Conservation (phyloP, 148 eudicot genomes). For the Agrostemma githago region DNA sequence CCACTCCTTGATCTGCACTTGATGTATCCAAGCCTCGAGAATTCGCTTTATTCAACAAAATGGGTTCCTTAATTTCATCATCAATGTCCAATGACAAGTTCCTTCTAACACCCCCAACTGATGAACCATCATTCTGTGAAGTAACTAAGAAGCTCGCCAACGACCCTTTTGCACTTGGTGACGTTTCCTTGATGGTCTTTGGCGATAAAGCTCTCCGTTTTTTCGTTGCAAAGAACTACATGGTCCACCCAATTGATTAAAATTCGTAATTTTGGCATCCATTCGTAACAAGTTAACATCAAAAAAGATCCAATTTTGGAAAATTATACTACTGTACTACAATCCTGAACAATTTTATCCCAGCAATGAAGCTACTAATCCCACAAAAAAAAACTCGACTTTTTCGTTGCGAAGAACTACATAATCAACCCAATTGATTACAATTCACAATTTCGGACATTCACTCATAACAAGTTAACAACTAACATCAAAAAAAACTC, state of each 20-base stretch:
- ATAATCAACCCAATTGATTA: conserved; percentile 14
- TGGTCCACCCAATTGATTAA: conserved; percentile 13
- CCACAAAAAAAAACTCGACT: conserved; percentile 13
- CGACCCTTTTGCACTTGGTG: conserved; percentile 82
- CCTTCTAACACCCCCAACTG: conserved; percentile 38
- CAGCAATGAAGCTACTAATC: neutral
- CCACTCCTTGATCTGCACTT: conserved; percentile 21
- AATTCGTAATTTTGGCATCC: neutral
- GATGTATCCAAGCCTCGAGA: conserved; percentile 25
- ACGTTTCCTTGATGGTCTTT: conserved; percentile 40
- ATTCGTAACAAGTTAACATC: neutral
- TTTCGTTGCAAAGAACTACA: conserved; percentile 70
- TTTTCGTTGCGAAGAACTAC: conserved; percentile 76
- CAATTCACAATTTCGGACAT: neutral
- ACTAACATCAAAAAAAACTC: neutral
- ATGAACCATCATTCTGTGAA: conserved; percentile 46
- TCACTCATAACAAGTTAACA: neutral
- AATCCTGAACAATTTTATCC: neutral
- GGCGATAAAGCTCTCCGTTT: conserved; percentile 70
- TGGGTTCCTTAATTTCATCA: conserved; percentile 30
- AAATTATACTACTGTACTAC: neutral
- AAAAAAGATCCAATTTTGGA: neutral
- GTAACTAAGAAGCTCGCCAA: conserved; percentile 55
- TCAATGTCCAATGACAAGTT: conserved; percentile 51
- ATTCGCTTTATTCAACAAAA: conserved; percentile 17